phyloP scores from a whole-genome alignment of 2,329 filamentous ascomycete species.

The Aspergillus sp. region DNA sequence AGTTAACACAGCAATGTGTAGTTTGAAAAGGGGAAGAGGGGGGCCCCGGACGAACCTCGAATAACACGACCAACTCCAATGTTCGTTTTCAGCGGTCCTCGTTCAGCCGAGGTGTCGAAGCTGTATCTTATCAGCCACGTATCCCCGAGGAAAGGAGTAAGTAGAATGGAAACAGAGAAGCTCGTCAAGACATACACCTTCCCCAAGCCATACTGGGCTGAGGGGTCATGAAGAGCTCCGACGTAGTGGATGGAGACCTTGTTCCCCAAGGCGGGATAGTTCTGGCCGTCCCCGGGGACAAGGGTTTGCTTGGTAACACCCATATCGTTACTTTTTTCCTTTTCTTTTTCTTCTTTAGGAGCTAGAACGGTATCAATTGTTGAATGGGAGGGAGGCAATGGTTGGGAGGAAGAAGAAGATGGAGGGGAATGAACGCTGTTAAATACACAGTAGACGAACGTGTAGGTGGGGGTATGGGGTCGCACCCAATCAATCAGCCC shows the following conservation, averaged over 20 bases:
- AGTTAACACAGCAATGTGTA: neutral
- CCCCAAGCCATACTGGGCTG: slow-evolving; percentile 58
- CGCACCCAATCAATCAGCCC: neutral
- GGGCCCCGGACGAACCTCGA: slow-evolving; percentile 52
- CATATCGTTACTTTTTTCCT: slow-evolving; percentile 41
- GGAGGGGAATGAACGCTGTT: neutral
- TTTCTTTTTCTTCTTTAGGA: neutral
- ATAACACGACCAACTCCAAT: slow-evolving; percentile 86
- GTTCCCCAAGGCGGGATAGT: slow-evolving; percentile 58
- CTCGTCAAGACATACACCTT: slow-evolving; percentile 50
- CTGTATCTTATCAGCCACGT: slow-evolving; percentile 38
- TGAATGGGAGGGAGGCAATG: slow-evolving; percentile 1
- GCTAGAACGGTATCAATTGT: neutral
- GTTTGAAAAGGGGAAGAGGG: neutral
- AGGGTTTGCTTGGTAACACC: slow-evolving; percentile 63
- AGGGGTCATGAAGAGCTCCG: slow-evolving; percentile 68
- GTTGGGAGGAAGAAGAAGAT: neutral
- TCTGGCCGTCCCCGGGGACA: slow-evolving; percentile 52
- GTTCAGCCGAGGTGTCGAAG: slow-evolving; percentile 71
- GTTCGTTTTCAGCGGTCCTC: slow-evolving; percentile 63
- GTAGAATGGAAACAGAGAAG: neutral
- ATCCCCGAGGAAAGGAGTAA: neutral
- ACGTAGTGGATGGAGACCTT: slow-evolving; percentile 84
- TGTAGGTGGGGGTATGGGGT: neutral
- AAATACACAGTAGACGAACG: neutral